Conservation (phyloP, 2,329 filamentous ascomycete species). For the Blastomyces percursus region DNA sequence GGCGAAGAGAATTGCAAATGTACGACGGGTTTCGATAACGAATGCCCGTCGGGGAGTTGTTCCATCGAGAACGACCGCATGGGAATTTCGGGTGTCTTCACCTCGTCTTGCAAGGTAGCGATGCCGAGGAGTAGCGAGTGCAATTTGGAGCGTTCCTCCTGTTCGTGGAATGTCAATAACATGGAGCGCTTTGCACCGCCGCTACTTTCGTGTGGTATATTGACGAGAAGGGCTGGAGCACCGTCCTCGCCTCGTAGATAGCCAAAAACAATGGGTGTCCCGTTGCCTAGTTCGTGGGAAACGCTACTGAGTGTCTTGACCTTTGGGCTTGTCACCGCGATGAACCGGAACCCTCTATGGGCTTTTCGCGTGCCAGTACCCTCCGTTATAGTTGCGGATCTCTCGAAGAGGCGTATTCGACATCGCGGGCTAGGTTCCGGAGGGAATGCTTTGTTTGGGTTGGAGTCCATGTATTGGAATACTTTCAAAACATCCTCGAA, state of each 20-base stretch:
- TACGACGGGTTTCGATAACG: conserved; percentile 20
- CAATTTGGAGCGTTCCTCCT: conserved; percentile 58
- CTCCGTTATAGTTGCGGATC: conserved; percentile 54
- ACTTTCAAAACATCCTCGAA: conserved; percentile 59
- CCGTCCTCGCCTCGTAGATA: conserved; percentile 63
- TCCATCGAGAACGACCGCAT: conserved; percentile 55
- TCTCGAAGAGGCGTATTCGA: conserved; percentile 65
- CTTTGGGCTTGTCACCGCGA: conserved; percentile 64
- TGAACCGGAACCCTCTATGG: conserved; percentile 69
- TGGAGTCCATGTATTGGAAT: conserved; percentile 72
- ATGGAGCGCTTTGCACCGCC: conserved; percentile 49
- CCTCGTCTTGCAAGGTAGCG: conserved; percentile 55
- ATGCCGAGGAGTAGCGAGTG: conserved; percentile 65
- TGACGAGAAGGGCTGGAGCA: conserved; percentile 57
- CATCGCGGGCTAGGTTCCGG: conserved; percentile 61
- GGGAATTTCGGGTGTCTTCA: conserved; percentile 57
- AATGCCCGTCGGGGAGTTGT: conserved; percentile 30
- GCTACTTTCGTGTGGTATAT: conserved; percentile 54
- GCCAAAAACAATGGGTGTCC: conserved; percentile 63
- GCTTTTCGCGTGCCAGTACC: conserved; percentile 60
- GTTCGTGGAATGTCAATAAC: conserved; percentile 64
- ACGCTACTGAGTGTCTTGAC: conserved; percentile 69
- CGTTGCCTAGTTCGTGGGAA: conserved; percentile 56
- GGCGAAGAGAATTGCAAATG: conserved; percentile 30
- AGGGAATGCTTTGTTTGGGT: conserved; percentile 62